These are phyloP conservation scores for Tinospora cordifolia DNA, from an alignment of 164 flowering plant species.

Conservation along the genomic window DNA sequence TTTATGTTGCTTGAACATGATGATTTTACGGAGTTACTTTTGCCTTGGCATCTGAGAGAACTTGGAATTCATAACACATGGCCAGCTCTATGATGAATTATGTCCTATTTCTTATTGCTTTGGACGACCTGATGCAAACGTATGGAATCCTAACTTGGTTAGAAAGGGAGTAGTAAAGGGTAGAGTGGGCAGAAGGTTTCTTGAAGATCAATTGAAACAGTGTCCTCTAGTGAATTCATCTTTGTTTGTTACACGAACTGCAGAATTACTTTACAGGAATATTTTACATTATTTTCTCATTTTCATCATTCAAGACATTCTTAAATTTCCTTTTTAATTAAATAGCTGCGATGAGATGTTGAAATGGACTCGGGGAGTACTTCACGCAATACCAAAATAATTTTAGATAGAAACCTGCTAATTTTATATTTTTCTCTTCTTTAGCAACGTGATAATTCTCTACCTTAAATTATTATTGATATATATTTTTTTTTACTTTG, in stretches of 20 bases:
- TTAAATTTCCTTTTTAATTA: not conserved
- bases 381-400: not conserved
- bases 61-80: no score
- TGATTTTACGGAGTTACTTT: no score
- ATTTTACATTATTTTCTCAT: not conserved
- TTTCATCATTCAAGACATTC: not conserved
- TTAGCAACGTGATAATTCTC: not conserved
- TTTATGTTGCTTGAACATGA: no score
- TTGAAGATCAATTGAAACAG: not conserved
- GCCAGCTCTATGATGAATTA: no score
- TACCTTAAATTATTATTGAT: conserved; percentile 2
- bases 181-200: not conserved
- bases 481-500: not conserved
- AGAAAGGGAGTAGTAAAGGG: not conserved
- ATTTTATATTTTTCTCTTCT: not conserved
- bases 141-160: not conserved
- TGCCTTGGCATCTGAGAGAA: no score
- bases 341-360: not conserved
- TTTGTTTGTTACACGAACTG: not conserved
- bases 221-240: not conserved
- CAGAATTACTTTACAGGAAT: not conserved
- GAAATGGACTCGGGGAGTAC: not conserved
- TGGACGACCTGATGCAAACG: not conserved
- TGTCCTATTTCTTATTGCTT: not conserved
- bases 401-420: not conserved